Percentiles rank a stretch among this genome's conserved stretches.
phyloP scores from a whole-genome alignment of 495 filamentous ascomycete genomes.

The Xylaria castorea region DNA sequence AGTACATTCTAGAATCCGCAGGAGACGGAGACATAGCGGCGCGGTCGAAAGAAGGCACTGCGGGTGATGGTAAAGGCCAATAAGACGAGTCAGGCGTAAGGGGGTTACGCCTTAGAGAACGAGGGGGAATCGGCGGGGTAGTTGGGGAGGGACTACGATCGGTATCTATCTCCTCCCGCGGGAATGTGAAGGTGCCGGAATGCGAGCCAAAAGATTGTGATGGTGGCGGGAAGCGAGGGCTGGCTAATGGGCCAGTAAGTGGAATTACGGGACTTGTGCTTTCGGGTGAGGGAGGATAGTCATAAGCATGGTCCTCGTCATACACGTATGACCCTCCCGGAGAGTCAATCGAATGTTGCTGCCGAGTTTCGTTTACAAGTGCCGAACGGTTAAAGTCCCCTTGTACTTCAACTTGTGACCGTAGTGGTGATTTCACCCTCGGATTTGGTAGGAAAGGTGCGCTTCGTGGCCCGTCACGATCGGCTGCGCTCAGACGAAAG shows the following conservation, averaged over 20 bases:
- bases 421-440: conserved; percentile 23
- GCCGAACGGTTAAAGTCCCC: neutral
- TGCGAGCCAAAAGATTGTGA: conserved; percentile 9
- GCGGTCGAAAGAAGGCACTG: conserved; percentile 29
- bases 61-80: conserved; percentile 38
- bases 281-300: conserved; percentile 38
- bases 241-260: conserved; percentile 37
- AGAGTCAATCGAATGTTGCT: conserved; percentile 11
- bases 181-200: conserved; percentile 2
- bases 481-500: conserved; percentile 26
- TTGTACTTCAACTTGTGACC: neutral
- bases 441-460: conserved; percentile 28
- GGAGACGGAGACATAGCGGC: conserved; percentile 19
- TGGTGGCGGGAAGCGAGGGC: conserved; percentile 32
- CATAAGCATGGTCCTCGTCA: conserved; percentile 20
- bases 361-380: neutral
- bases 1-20: conserved; percentile 10
- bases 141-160: conserved; percentile 1
- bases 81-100: conserved; percentile 35
- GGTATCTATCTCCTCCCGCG: conserved; percentile 9
- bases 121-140: conserved; percentile 24
- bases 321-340: conserved; percentile 31
- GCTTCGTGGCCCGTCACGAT: conserved; percentile 34
- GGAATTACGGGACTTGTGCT: conserved; percentile 41
- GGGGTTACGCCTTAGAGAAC: conserved; percentile 29